Evolutionary conservation across 108 stramenopile species (phyloP), one percentile per base, ranked within the genome.

Genomic region (Skeletonema grethae): DNA sequence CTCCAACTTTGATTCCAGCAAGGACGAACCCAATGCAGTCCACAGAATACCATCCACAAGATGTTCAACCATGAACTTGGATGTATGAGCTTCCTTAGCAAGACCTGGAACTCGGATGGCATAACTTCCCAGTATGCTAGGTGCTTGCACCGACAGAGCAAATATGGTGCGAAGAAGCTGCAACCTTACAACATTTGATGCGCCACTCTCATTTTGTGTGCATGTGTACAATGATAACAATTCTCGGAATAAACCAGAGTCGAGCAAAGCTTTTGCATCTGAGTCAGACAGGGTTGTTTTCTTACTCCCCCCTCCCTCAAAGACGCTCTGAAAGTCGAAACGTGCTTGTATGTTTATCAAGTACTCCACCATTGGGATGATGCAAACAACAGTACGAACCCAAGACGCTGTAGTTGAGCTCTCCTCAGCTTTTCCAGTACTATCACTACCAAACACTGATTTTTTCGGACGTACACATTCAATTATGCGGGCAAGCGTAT

Each of bases 201-300:
- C 7, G 15, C 43, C 60, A 5, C 50, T 68, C 12, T 62, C 66
- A 9, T 53, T 61, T 16, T 28, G 30, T 34, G 76, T 59, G 6
- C 55, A 58, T 2, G 76, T 59, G 64, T 66, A 67, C 39, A 82
- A 36, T 9, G 53, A 72, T 22, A 82, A 58, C 35, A 82, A 28
- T 64, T 82, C 80, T 7, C 80, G 67, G 24, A 82, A 73, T 60
- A 82, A 56, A 9, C 80, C 80, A 45, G 80, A 77, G 32, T 82
- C 76, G 28, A 65, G 63, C 12, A 82, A n/a, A 45, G 57, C 56
- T 57, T 82, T 57, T 18, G 80, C 80, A 41, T 77, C 76, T 24
- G 64, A 64, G 41, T 82, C 65, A 24, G 62, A 76, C 2, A 82
- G 56, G 4, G 72, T 55, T 43, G 28, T 16, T 28, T 43, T 69